A percentile compares a stretch with the other conserved stretches of the same genome.
phyloP scores from a whole-genome alignment of 257 asterid genomes.

The Solanum ossicruentum region DNA sequence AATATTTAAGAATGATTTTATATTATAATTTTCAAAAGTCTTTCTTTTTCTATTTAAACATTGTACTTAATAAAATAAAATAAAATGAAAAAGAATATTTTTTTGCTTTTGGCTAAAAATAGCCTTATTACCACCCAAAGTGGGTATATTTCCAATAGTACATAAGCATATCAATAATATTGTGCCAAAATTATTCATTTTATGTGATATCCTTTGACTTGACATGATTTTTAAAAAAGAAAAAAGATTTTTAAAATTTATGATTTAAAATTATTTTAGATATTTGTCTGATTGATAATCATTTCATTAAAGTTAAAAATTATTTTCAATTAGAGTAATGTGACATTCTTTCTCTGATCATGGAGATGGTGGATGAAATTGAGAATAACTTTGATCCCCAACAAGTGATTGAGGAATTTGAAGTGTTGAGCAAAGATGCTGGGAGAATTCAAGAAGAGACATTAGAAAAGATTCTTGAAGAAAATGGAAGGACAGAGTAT shows the following conservation, averaged over 20 bases:
- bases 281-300: no score
- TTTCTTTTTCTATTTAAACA: no score
- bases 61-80: no score
- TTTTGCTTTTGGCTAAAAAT: not conserved
- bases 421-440: conserved; percentile 48
- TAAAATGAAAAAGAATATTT: no score
- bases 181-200: not conserved
- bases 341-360: no score
- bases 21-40: no score
- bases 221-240: no score
- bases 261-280: not conserved
- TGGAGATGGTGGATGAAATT: conserved; percentile 51
- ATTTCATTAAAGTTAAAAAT: no score
- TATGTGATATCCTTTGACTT: no score
- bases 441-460: conserved; percentile 65
- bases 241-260: no score
- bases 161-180: not conserved
- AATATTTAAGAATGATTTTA: no score
- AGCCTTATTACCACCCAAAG: not conserved
- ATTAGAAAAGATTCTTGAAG: conserved; percentile 56
- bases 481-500: conserved; percentile 73
- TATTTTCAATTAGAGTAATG: no score
- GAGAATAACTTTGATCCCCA: conserved; percentile 53
- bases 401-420: conserved; percentile 58
- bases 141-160: not conserved